Percentiles rank a stretch among this genome's conserved stretches.
Conservation (phyloP, 2,329 filamentous ascomycete species). For the Venturia pyrina region DNA sequence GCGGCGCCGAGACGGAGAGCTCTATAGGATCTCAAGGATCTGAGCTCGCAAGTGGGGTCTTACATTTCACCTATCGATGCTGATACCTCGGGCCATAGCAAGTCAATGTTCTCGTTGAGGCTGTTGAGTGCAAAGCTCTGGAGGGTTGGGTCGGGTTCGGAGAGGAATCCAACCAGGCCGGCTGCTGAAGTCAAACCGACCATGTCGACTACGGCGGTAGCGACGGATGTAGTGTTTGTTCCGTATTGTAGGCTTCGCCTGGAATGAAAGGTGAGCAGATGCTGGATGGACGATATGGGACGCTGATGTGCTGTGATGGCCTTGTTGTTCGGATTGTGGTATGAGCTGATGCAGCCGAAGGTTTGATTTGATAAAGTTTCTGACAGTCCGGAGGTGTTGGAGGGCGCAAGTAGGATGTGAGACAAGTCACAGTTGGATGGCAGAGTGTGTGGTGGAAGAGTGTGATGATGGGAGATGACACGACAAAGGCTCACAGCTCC, state of each 20-base stretch:
- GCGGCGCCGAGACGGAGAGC: background rate
- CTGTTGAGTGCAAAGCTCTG: constrained; percentile 92
- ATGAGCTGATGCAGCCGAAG: background rate
- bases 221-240: background rate
- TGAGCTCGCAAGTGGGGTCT: constrained; percentile 24
- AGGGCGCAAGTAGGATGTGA: background rate
- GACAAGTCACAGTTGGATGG: background rate
- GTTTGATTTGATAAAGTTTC: background rate
- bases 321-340: background rate
- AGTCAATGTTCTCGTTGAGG: constrained; percentile 92
- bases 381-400: background rate
- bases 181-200: constrained; percentile 88
- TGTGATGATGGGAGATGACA: background rate
- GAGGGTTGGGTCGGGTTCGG: constrained; percentile 88
- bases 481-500: background rate
- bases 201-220: constrained; percentile 45
- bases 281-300: background rate
- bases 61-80: constrained; percentile 90
- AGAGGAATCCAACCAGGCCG: constrained; percentile 88
- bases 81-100: constrained; percentile 95
- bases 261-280: background rate
- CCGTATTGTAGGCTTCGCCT: background rate
- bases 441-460: background rate
- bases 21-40: background rate
- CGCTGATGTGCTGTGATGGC: background rate